Base-by-base conservation (phyloP, 441 rosid species). In the Metrosideros polymorpha region DNA sequence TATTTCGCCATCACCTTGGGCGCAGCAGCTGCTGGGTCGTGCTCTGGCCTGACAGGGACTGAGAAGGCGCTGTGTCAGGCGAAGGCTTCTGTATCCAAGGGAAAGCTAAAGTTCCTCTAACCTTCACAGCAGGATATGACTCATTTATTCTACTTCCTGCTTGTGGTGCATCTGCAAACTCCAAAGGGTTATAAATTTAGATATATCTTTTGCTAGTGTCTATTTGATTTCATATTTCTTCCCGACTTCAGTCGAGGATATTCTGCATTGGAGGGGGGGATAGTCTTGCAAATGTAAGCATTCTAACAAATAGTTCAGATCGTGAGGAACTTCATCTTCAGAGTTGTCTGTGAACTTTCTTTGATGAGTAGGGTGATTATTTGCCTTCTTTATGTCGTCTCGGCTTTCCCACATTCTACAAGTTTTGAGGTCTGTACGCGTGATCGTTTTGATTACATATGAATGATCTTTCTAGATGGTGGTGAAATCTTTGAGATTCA, bases 1-100 rank as follows among this genome's bases (percentile, higher is more conserved):
- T 96, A 97, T 89, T 97, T 97, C 82, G 98, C 99, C 4, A 87
- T 96, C 86, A 97, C 99, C 25, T 86, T 97, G 87, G 99, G 98
- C 39, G 90, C 92, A 17, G 22, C 63, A 2, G 91, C 92, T 19
- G 15, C 82, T 1, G 90, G 87, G 55, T 89, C 97, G 2, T 96
- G 99, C 89, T 90, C 96, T 6, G 95, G 93, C 14, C 89, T 95
- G 91, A 84, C 89, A 2, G 98, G 98, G 18, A 91, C 88, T 13
- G 85, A 89, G 55, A 93, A 88, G 87, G 94, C 95, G 24, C 76
- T 91, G 29, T 97, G 99, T 91, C 92, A 90, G 84, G 93, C 93
- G 2, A 92, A 94, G 91, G 88, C 91, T 53, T 89, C 93, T 51
- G 87, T 90, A 30, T 86, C 92, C 49, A 91, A 91, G 84, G 96